Evolutionary conservation across 108 stramenopile species (phyloP).

Genomic region (Schizochytrium sp.): DNA sequence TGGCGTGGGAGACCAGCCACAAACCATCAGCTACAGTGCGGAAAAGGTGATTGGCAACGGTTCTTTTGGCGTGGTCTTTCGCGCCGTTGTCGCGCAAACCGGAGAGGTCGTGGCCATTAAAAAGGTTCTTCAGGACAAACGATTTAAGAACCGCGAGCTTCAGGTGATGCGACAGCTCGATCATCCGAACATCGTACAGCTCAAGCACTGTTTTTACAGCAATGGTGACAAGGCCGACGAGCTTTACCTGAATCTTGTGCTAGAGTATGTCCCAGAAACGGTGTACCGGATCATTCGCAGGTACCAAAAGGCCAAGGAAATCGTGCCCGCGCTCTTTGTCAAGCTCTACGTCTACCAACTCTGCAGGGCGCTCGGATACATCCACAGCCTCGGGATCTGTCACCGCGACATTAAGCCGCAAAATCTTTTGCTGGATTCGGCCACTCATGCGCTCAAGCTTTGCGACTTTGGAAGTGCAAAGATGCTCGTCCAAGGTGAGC

Average conservation of each 20-base stretch:
- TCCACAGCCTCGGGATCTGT: constrained; percentile 88
- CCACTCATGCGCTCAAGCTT: constrained; percentile 82
- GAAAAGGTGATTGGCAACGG: constrained; percentile 97
- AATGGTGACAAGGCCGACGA: constrained; percentile 72
- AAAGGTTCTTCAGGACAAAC: constrained; percentile 93
- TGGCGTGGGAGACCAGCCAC: not conserved
- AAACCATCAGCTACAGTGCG: constrained; percentile 85
- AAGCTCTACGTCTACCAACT: constrained; percentile 95
- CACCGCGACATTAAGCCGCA: constrained; percentile 99
- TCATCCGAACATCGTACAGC: constrained; percentile 85
- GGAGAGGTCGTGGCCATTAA: constrained; percentile 88
- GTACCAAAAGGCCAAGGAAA: constrained; percentile 81
- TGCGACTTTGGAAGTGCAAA: constrained; percentile 98
- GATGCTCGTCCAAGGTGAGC: constrained; percentile 81
- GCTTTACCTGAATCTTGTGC: constrained; percentile 93
- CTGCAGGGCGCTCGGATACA: constrained; percentile 84
- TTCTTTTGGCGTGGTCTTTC: constrained; percentile 93
- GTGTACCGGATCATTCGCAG: constrained; percentile 82
- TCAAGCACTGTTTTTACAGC: constrained; percentile 93
- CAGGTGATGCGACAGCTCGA: constrained; percentile 94
- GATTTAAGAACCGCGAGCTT: constrained; percentile 96
- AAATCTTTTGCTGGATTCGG: constrained; percentile 88
- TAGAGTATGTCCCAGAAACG: constrained; percentile 96
- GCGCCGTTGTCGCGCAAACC: constrained; percentile 86
- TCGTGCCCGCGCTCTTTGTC: constrained; percentile 72